Percentiles rank a stretch among this genome's conserved stretches.
Evolutionary conservation across 2,329 filamentous ascomycete genomes (phyloP).

Genomic region (Diaporthe sp.): DNA sequence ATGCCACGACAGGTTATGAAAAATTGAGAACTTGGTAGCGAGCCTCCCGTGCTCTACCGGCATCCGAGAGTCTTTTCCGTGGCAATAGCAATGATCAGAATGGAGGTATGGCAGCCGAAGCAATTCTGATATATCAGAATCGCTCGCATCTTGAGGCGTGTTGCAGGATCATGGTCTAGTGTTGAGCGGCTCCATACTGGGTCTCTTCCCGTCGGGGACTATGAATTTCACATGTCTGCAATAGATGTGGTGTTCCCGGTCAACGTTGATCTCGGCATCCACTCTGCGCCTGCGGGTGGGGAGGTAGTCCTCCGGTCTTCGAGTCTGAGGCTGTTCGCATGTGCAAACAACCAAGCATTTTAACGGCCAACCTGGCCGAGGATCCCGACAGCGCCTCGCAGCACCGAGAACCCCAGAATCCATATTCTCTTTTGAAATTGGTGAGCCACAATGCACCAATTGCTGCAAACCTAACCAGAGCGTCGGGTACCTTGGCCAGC

Average conservation of each 20-base stretch:
- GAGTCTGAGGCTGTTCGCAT: background rate
- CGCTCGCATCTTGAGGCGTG: background rate
- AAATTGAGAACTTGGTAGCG: background rate
- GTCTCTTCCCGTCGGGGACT: background rate
- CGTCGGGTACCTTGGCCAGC: background rate
- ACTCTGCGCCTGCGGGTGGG: too few species aligned
- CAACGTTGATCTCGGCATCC: background rate
- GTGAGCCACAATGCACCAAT: background rate
- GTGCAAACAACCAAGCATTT: background rate
- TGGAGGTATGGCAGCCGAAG: background rate
- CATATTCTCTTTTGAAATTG: background rate
- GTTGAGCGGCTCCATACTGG: background rate
- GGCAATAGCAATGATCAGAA: background rate
- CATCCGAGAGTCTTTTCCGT: background rate
- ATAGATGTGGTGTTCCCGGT: background rate
- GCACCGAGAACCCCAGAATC: background rate
- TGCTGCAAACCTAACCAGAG: background rate
- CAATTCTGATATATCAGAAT: conserved; percentile 22
- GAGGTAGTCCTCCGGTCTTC: background rate
- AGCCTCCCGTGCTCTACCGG: background rate
- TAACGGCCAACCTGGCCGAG: background rate
- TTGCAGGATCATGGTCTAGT: background rate
- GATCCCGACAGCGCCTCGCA: background rate
- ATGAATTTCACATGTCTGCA: conserved; percentile 19
- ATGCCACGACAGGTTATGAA: background rate